Percentiles rank a stretch among this genome's conserved stretches.
Evolutionary conservation across 208 protist genomes (phyloP).

Genomic region (Crithidia expoeki): DNA sequence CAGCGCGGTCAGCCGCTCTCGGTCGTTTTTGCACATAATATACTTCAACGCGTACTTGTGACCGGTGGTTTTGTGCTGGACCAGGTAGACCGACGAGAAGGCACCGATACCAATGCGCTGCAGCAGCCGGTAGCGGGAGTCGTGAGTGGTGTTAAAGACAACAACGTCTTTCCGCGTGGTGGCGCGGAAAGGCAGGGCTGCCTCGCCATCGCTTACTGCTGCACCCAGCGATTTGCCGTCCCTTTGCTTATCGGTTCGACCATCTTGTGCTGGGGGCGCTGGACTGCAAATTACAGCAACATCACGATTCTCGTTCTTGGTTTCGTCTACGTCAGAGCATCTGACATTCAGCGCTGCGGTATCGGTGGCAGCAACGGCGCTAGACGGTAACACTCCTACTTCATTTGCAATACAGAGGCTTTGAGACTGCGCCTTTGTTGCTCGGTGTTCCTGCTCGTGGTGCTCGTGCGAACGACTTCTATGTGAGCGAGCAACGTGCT

Average conservation of each 20-base stretch:
- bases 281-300: no score
- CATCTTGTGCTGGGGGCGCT: no score
- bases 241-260: no score
- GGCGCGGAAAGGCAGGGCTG: constrained; percentile 23
- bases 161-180: constrained; percentile 44
- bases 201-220: constrained; percentile 9
- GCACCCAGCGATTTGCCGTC: background rate
- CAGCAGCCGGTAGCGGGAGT: constrained; percentile 63
- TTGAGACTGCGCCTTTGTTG: no score
- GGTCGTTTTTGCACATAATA: constrained; percentile 62
- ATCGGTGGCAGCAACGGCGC: no score
- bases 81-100: constrained; percentile 80
- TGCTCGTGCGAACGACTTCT: no score
- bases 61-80: constrained; percentile 52
- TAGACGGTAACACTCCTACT: no score
- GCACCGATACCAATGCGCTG: constrained; percentile 60
- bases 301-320: no score
- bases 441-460: no score
- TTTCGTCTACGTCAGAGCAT: no score
- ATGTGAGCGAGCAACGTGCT: background rate
- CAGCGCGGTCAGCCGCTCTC: constrained; percentile 64
- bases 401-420: no score
- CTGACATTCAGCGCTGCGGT: no score
- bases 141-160: constrained; percentile 47
- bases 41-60: constrained; percentile 78